Evolutionary conservation across 768 basidiomycete genomes (phyloP).

Genomic region (Paxillus rubicundulus): DNA sequence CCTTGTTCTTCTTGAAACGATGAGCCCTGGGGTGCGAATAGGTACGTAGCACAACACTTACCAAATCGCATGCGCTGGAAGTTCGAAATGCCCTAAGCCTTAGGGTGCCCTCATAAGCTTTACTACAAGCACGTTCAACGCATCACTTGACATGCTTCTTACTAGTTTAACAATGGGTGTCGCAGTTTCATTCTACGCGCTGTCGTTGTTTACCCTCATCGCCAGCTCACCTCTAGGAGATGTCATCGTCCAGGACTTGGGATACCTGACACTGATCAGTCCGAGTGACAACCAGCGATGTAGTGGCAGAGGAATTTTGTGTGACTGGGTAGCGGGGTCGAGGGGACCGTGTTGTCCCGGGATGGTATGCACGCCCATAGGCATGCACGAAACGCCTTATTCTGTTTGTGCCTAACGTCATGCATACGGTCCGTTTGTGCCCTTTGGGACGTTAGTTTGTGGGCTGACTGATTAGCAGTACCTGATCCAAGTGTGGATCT

Average conservation of each 20-base stretch:
- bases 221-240: constrained; percentile 1
- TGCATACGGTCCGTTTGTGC: background rate
- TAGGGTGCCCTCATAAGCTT: too few species aligned
- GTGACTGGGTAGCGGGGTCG: constrained; percentile 17
- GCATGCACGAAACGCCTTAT: constrained; percentile 5
- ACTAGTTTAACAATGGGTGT: constrained; percentile 7
- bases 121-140: background rate
- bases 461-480: too few species aligned
- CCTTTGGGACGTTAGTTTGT: too few species aligned
- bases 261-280: background rate
- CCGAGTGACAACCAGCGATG: background rate
- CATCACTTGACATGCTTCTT: background rate
- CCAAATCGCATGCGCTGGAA: too few species aligned
- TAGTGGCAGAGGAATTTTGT: constrained; percentile 1
- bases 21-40: too few species aligned
- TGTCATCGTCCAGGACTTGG: background rate
- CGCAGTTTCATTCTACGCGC: background rate
- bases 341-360: constrained; percentile 14
- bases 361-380: constrained; percentile 12
- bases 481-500: too few species aligned
- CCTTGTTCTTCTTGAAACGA: too few species aligned
- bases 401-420: constrained; percentile 6
- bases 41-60: too few species aligned
- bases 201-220: background rate
- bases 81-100: too few species aligned